Conservation (phyloP, 1,284 basidiomycete species). For the Pascua sp. region DNA sequence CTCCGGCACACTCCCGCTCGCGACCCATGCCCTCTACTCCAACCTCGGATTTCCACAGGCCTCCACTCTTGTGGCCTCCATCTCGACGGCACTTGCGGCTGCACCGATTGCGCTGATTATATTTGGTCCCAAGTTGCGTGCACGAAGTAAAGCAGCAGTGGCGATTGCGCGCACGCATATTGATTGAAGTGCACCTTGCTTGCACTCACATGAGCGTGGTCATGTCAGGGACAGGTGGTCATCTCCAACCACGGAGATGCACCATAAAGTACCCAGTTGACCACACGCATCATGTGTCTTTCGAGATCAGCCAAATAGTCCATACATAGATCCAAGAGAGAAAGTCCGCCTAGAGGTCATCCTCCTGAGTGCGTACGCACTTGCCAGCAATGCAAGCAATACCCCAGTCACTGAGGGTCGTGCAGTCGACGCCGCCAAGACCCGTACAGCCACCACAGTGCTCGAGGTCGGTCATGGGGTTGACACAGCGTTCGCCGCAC, state of each 20-base stretch:
- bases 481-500: conserved; percentile 7
- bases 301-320: too few relatives aligned
- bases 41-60: conserved; percentile 42
- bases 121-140: too few relatives aligned
- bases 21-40: conserved; percentile 27
- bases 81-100: conserved; percentile 37
- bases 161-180: too few relatives aligned
- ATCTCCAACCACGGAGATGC: too few relatives aligned
- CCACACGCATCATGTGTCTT: too few relatives aligned
- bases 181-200: too few relatives aligned
- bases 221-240: too few relatives aligned
- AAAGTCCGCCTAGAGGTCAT: too few relatives aligned
- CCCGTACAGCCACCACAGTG: conserved; percentile 18
- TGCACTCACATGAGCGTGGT: too few relatives aligned
- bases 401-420: conserved; percentile 3
- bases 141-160: too few relatives aligned
- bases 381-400: conserved; percentile 6
- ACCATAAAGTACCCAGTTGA: too few relatives aligned
- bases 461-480: conserved; percentile 9
- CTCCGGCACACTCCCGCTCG: conserved; percentile 37
- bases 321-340: too few relatives aligned
- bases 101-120: conserved; percentile 25
- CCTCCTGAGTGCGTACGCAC: conserved; percentile 4
- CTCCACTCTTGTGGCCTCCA: conserved; percentile 39
- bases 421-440: conserved; percentile 16